Evolutionary conservation across 768 basidiomycete genomes (phyloP).

Genomic region (Tulasnella sp.): DNA sequence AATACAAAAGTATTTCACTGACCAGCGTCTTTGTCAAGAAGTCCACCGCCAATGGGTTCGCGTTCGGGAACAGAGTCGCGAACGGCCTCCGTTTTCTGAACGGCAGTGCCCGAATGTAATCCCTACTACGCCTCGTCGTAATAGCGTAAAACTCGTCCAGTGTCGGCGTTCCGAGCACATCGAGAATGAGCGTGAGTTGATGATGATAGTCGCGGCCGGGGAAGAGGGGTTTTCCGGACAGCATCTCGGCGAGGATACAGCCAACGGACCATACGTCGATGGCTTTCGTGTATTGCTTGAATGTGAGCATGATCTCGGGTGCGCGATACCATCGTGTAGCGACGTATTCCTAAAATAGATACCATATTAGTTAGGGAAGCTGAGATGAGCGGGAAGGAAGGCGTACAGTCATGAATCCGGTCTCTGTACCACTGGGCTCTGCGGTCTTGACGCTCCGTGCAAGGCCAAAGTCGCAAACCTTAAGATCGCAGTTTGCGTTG

Average conservation of each 20-base stretch:
- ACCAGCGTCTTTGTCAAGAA: conserved; percentile 80
- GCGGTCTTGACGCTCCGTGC: conserved; percentile 40
- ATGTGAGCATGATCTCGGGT: conserved; percentile 38
- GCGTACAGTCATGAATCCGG: conserved; percentile 28
- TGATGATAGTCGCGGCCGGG: conserved; percentile 96
- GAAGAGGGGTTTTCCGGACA: conserved; percentile 84
- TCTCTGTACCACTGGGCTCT: conserved; percentile 25
- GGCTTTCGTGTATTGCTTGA: conserved; percentile 39
- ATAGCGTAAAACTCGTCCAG: conserved; percentile 95
- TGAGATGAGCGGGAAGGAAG: conserved; percentile 40
- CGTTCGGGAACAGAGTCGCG: conserved; percentile 56
- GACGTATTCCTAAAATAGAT: conserved; percentile 69
- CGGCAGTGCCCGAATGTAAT: conserved; percentile 81
- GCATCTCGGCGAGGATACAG: conserved; percentile 65
- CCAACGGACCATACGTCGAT: conserved; percentile 36
- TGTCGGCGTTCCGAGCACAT: conserved; percentile 82
- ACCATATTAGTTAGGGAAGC: conserved; percentile 56
- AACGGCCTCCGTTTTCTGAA: conserved; percentile 76
- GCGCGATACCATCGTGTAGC: conserved; percentile 73
- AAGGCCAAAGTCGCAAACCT: conserved; percentile 86
- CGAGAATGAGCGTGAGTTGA: conserved; percentile 85
- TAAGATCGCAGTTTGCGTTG: conserved; percentile 94
- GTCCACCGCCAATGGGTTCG: conserved; percentile 60
- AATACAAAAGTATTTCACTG: conserved; percentile 19
- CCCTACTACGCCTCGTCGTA: conserved; percentile 64